Evolutionary conservation across 345 rosid genomes (phyloP).

Genomic region (Acer saccharum): DNA sequence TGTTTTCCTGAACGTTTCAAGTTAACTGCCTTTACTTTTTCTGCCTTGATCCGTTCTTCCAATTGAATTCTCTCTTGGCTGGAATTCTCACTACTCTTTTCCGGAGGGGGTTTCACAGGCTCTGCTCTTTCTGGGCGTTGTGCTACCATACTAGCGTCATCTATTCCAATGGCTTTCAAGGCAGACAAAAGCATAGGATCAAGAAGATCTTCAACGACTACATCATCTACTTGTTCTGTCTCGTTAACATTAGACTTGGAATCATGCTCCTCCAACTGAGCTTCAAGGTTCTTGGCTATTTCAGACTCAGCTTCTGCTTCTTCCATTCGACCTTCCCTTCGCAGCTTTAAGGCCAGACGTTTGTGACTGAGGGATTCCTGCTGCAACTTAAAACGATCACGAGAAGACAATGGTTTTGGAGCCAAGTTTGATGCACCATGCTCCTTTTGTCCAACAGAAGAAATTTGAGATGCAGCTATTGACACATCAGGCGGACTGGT

Average conservation of each 20-base stretch:
- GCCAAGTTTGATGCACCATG: constrained; percentile 40
- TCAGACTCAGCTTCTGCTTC: constrained; percentile 97
- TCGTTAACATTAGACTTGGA: constrained; percentile 34
- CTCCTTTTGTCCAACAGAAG: constrained; percentile 45
- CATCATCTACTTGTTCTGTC: constrained; percentile 42
- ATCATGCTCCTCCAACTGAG: constrained; percentile 70
- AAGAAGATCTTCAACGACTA: constrained; percentile 78
- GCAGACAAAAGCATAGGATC: constrained; percentile 93
- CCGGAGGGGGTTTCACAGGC: constrained; percentile 30
- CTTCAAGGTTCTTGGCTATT: constrained; percentile 85
- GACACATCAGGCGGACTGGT: constrained; percentile 18
- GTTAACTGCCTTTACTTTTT: constrained; percentile 74
- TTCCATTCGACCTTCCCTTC: constrained; percentile 72
- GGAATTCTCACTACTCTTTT: constrained; percentile 31
- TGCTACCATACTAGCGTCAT: constrained; percentile 30
- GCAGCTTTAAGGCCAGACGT: constrained; percentile 82
- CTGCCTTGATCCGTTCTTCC: constrained; percentile 78
- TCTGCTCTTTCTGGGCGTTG: constrained; percentile 33
- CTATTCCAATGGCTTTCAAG: constrained; percentile 71
- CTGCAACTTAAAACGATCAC: constrained; percentile 86
- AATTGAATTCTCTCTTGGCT: constrained; percentile 58
- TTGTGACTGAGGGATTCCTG: constrained; percentile 86
- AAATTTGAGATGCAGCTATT: constrained; percentile 25
- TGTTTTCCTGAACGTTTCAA: constrained; percentile 87
- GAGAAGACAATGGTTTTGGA: constrained; percentile 65